Percentiles rank a stretch among this genome's conserved stretches.
phyloP scores from a whole-genome alignment of 495 filamentous ascomycete genomes.

The Xylaria longipes region DNA sequence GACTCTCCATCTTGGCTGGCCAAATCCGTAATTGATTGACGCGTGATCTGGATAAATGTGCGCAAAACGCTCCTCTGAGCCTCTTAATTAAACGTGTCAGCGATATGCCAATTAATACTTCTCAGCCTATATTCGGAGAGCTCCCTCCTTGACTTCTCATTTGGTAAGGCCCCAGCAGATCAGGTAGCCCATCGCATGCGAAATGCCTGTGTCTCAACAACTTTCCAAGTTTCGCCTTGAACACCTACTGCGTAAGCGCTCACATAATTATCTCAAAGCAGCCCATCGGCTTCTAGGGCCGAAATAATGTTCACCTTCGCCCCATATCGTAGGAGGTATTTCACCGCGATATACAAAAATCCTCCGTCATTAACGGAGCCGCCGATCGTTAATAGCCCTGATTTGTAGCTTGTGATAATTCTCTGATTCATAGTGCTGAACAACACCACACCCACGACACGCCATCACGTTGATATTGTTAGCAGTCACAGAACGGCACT shows the following conservation, averaged over 20 bases:
- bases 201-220: neutral
- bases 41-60: constrained; percentile 27
- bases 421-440: neutral
- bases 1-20: neutral
- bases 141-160: constrained; percentile 20
- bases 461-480: neutral
- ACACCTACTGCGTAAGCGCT: neutral
- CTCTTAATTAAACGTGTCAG: constrained; percentile 24
- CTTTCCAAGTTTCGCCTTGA: neutral
- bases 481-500: neutral
- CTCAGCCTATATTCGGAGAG: constrained; percentile 27
- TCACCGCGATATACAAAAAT: neutral
- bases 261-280: neutral
- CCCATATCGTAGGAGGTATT: neutral
- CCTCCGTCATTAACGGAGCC: neutral
- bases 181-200: neutral
- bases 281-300: constrained; percentile 17
- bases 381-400: neutral
- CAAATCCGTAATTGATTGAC: constrained; percentile 20
- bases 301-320: neutral
- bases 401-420: neutral
- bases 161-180: constrained; percentile 21
- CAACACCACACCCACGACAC: neutral
- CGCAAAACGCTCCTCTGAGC: constrained; percentile 10
- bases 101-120: constrained; percentile 15